phyloP scores from a whole-genome alignment of 108 stramenopile species.

The Cylindrotheca fusiformis region DNA sequence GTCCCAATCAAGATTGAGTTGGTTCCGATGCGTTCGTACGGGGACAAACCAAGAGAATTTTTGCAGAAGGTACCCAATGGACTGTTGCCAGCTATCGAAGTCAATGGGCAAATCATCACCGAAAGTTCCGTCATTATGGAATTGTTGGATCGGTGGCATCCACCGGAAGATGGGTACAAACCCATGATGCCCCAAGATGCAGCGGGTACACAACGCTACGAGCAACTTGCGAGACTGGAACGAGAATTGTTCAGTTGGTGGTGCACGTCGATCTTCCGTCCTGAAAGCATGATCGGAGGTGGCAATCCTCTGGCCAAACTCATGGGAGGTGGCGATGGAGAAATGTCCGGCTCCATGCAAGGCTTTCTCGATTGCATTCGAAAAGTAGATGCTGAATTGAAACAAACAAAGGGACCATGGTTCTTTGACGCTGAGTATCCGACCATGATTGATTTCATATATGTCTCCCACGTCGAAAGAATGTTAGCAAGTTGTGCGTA shows the following conservation, averaged over 20 bases:
- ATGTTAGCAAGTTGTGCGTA: slow-evolving; percentile 89
- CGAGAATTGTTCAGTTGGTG: slow-evolving; percentile 91
- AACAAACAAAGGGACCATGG: slow-evolving; percentile 82
- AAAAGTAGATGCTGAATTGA: slow-evolving; percentile 73
- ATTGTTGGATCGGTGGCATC: slow-evolving; percentile 76
- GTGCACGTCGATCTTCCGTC: slow-evolving; percentile 87
- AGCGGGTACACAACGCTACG: slow-evolving; percentile 28
- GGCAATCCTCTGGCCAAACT: slow-evolving; percentile 40
- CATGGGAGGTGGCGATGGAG: slow-evolving; percentile 37
- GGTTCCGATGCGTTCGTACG: slow-evolving; percentile 92
- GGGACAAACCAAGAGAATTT: slow-evolving; percentile 87
- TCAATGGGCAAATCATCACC: slow-evolving; percentile 70
- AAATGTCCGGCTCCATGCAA: slow-evolving; percentile 70
- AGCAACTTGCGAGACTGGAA: slow-evolving; percentile 73
- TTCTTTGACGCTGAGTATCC: slow-evolving; percentile 86
- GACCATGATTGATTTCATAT: slow-evolving; percentile 93
- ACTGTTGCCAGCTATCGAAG: slow-evolving; percentile 84
- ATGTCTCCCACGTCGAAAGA: slow-evolving; percentile 82
- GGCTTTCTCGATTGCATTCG: slow-evolving; percentile 76
- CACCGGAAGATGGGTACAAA: slow-evolving; percentile 60
- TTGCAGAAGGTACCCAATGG: slow-evolving; percentile 85
- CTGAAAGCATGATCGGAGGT: slow-evolving; percentile 38
- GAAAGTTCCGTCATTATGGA: slow-evolving; percentile 92
- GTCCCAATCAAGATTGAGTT: slow-evolving; percentile 87
- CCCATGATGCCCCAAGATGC: slow-evolving; percentile 59